Percentiles rank a stretch among this genome's conserved stretches.
phyloP scores from a whole-genome alignment of 805 yeast genomes.

The Hanseniaspora valbyensis region DNA sequence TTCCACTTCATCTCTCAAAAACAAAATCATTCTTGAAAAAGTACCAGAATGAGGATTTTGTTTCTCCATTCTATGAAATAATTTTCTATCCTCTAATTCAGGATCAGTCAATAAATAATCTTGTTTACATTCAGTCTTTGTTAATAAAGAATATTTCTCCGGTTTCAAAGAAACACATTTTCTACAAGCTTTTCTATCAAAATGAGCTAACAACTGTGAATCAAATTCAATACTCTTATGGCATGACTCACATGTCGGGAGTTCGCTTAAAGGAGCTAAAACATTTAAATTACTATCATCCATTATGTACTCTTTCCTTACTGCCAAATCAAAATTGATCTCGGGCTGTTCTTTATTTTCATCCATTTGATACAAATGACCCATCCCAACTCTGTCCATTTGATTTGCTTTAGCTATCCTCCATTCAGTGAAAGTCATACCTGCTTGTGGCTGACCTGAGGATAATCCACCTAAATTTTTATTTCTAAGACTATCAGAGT shows the following conservation, averaged over 20 bases:
- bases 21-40: conserved; percentile 86
- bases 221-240: conserved; percentile 64
- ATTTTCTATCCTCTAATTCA: conserved; percentile 58
- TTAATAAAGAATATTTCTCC: conserved; percentile 78
- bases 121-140: conserved; percentile 89
- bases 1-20: conserved; percentile 83
- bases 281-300: conserved; percentile 18
- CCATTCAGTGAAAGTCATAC: conserved; percentile 14
- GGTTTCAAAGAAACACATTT: conserved; percentile 62
- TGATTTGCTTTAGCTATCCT: conserved; percentile 12
- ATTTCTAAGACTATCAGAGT: conserved; percentile 1
- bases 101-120: conserved; percentile 92
- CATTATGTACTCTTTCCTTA: conserved; percentile 27
- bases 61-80: conserved; percentile 70
- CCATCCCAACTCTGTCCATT: conserved; percentile 15
- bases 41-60: conserved; percentile 90
- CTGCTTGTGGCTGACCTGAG: conserved; percentile 10
- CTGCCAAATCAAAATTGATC: conserved; percentile 14
- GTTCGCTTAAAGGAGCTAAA: conserved; percentile 3
- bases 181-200: conserved; percentile 66
- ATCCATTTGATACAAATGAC: neutral
- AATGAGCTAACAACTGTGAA: conserved; percentile 54
- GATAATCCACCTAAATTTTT: neutral
- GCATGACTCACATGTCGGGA: conserved; percentile 75
- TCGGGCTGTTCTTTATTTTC: neutral